These are phyloP conservation scores for Aspergillus tubingensis DNA, from an alignment of 2,329 filamentous ascomycete genomes.

Conservation along the genomic window DNA sequence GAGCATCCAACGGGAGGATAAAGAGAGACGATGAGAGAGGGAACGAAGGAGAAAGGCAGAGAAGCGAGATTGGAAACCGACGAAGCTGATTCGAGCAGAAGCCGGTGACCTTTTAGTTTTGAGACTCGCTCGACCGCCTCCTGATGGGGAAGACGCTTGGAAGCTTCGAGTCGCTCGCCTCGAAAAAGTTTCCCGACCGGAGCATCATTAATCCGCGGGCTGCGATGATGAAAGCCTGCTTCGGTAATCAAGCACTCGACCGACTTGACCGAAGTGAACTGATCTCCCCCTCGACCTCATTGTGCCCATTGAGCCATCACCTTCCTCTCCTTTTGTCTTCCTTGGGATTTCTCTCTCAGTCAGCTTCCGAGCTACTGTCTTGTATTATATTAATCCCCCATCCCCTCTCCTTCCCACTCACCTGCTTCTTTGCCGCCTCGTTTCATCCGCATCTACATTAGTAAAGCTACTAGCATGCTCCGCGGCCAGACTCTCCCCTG, in stretches of 20 bases:
- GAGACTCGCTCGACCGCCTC: conserved; percentile 18
- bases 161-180: conserved; percentile 36
- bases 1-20: conserved; percentile 12
- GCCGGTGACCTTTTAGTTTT: conserved; percentile 3
- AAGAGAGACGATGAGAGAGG: neutral
- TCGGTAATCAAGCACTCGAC: conserved; percentile 30
- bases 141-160: conserved; percentile 24
- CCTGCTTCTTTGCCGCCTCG: conserved; percentile 11
- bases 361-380: conserved; percentile 11
- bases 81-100: conserved; percentile 8
- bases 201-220: conserved; percentile 32
- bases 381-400: conserved; percentile 11
- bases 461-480: conserved; percentile 54
- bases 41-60: neutral
- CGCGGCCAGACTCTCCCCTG: conserved; percentile 66
- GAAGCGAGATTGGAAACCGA: neutral
- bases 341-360: neutral
- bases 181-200: conserved; percentile 38
- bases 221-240: conserved; percentile 36
- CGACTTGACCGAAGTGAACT: conserved; percentile 7
- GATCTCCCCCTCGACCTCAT: conserved; percentile 20
- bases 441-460: conserved; percentile 21
- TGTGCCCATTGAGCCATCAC: conserved; percentile 13
- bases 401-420: conserved; percentile 13
- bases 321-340: neutral